Conservation (phyloP, 2,329 filamentous ascomycete genomes). For the Cercospora zeina region DNA sequence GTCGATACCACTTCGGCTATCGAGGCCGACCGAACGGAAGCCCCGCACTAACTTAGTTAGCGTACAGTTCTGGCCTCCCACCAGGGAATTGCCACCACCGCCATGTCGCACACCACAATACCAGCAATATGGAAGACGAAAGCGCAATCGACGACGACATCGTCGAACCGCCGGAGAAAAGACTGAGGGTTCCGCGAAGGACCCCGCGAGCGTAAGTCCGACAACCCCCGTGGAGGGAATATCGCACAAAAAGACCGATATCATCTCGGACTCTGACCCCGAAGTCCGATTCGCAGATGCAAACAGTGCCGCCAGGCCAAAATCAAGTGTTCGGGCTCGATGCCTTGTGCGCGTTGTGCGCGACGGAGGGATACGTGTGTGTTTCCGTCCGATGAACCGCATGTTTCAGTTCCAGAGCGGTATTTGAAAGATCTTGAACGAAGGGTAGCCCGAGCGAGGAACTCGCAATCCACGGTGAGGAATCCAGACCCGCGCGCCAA, state of each 20-base stretch:
- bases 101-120: not conserved
- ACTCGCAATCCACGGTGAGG: not conserved
- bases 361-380: constrained; percentile 47
- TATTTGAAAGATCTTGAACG: constrained; percentile 21
- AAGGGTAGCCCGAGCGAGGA: constrained; percentile 12
- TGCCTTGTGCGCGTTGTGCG: constrained; percentile 49
- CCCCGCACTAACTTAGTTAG: constrained; percentile 2
- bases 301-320: constrained; percentile 50
- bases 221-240: not conserved
- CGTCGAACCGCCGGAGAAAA: constrained; percentile 13
- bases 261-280: constrained; percentile 15
- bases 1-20: constrained; percentile 11
- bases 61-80: not conserved
- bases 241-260: not conserved
- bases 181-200: constrained; percentile 18
- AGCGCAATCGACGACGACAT: constrained; percentile 10
- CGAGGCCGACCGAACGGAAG: not conserved
- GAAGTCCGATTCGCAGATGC: constrained; percentile 39
- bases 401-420: constrained; percentile 20
- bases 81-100: not conserved
- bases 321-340: constrained; percentile 49
- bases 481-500: not conserved
- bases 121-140: not conserved
- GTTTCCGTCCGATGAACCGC: constrained; percentile 41
- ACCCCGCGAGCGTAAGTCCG: constrained; percentile 21